Percentiles rank a stretch among this genome's conserved stretches.
phyloP scores from a whole-genome alignment of 2,329 filamentous ascomycete species.

The Exophiala dermatitidis region DNA sequence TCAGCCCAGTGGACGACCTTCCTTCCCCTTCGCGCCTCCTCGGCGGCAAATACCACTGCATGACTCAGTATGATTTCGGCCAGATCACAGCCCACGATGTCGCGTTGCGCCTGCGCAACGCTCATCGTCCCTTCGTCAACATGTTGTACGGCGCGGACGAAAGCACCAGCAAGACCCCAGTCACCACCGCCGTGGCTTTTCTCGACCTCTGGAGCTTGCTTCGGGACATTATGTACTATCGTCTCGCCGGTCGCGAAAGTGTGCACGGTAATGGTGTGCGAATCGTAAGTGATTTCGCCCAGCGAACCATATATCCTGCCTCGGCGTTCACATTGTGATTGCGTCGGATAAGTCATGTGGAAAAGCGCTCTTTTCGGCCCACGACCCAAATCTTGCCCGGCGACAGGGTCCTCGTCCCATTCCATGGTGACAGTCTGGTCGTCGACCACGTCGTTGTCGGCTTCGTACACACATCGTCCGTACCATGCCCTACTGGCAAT shows the following conservation, averaged over 20 bases:
- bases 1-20: constrained; percentile 65
- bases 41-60: constrained; percentile 87
- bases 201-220: constrained; percentile 50
- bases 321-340: constrained; percentile 77
- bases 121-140: constrained; percentile 65
- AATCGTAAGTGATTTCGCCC: constrained; percentile 84
- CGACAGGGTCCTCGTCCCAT: constrained; percentile 64
- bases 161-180: constrained; percentile 70
- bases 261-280: constrained; percentile 65
- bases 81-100: constrained; percentile 71
- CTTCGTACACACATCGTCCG: constrained; percentile 89
- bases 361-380: constrained; percentile 79
- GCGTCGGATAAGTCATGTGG: constrained; percentile 90
- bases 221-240: constrained; percentile 53
- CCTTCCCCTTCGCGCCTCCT: constrained; percentile 66
- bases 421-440: constrained; percentile 82
- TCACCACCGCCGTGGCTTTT: constrained; percentile 68
- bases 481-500: constrained; percentile 60
- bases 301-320: constrained; percentile 78
- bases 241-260: constrained; percentile 56
- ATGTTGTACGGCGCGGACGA: constrained; percentile 70
- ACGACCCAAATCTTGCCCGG: constrained; percentile 34
- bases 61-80: constrained; percentile 87
- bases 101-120: constrained; percentile 63
- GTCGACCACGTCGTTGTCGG: constrained; percentile 88